These are phyloP conservation scores for Lentinula guzmanii DNA, from an alignment of 768 basidiomycete genomes.

Conservation along the genomic window DNA sequence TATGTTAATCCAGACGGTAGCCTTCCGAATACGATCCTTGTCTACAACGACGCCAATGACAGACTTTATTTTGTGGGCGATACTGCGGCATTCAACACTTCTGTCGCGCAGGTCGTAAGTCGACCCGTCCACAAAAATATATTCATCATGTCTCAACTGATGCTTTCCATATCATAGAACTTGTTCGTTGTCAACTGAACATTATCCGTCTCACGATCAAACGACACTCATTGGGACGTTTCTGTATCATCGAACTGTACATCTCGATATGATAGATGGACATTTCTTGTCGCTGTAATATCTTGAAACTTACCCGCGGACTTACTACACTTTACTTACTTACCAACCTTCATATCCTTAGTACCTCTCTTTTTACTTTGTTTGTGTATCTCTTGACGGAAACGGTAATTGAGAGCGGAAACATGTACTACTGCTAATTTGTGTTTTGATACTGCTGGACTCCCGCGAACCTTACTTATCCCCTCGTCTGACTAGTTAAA, in stretches of 20 bases:
- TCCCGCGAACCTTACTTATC: too few relatives aligned
- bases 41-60: conserved; percentile 33
- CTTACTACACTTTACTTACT: neutral
- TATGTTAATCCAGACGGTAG: conserved; percentile 41
- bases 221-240: neutral
- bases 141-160: neutral
- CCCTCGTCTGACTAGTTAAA: too few relatives aligned
- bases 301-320: neutral
- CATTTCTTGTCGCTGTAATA: neutral
- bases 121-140: neutral
- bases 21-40: conserved; percentile 29
- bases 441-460: too few relatives aligned
- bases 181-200: neutral
- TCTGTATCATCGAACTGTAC: neutral
- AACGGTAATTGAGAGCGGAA: too few relatives aligned
- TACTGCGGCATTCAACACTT: conserved; percentile 31
- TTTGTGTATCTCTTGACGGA: too few relatives aligned
- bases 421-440: too few relatives aligned
- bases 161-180: neutral
- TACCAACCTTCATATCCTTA: neutral
- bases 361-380: neutral
- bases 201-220: neutral
- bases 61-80: conserved; percentile 38
- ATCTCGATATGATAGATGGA: neutral
- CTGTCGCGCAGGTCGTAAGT: conserved; percentile 28